Evolutionary conservation across 164 flowering plant species (phyloP), one percentile per base, ranked within the genome.

Genomic region (Vitis cinerea): DNA sequence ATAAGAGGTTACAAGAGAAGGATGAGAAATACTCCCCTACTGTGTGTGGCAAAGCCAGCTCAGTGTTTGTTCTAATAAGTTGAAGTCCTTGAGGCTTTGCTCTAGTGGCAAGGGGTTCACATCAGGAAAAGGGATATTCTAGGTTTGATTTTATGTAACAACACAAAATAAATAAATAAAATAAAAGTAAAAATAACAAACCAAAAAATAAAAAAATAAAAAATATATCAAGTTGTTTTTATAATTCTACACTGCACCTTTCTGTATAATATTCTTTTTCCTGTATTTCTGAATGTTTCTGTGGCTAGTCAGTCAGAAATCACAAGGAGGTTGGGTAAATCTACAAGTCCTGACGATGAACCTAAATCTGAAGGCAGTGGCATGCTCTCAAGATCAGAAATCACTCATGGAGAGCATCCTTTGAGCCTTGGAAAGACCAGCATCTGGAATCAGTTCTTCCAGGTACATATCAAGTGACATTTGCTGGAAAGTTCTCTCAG

Each of bases 301-400:
- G 76, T 87, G 90, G 93, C 87, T 93, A 87, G 94, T 84, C 82
- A 95, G 99, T 90, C 99, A 83, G 99, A 96, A 79, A 82, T 96
- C 68, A 74, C 98, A 37, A 79, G 99, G 83, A 91, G 79, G 90
- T 31, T 88, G 84, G 98, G 89, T 1, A 82, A 82, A 65, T 79
- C 88, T 1, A 19, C 58, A 27, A 74, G 62, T 73, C 64, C 27
- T 67, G 89, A 83, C 47, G 78, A 82, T 17, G 86, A 83, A 57
- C 52, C 73, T 57, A 79, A 74, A 63, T 59, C 62, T 65, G 87
- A 82, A 67, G 75, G 77, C 67, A 80, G 72, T 31, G 90, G 97
- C 66, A 71, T 84, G 72, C 93, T 95, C 52, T 82, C 89, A 54
- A 88, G 99, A 77, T 90, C 97, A 44, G 85, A 88, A 70, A 83